Evolutionary conservation across 1,139 yeast species (phyloP), one percentile per base, ranked within the genome.

Genomic region (Magnusiomyces starmeri): DNA sequence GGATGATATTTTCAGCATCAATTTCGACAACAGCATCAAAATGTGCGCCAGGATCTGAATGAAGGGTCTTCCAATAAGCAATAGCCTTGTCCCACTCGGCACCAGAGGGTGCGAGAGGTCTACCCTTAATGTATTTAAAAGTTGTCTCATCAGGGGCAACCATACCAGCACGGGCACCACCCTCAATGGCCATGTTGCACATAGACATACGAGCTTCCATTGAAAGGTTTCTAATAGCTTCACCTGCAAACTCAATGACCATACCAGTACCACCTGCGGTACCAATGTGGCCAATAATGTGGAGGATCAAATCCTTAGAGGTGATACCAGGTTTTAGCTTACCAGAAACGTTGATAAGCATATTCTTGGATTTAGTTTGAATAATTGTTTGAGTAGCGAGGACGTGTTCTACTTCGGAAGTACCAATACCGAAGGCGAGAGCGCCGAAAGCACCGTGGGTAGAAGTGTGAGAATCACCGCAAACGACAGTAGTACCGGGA

Each of bases 181-280:
- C 98, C 74, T 92, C 98, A 63, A 92, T 90, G 46, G 97, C 83
- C 98, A 92, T 92, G 70, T 92, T 92, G 78, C 98, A 92, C 74
- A 92, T 92, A 50, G 97, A 89, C 98, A 92, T 92, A 73, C 98
- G 82, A n/a, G 97, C 97, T 73, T 92, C 98, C 92, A 92, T 88
- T 35, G 95, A 82, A 57, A 92, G 78, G 57, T 77, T 79, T 68
- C 85, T 87, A 62, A 92, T 88, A 54, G 97, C 97, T 60, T 84
- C 81, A 69, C 98, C 98, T 47, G 96, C 94, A 73, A 90, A 92
- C 73, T 92, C 98, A 68, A 92, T 86, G 55, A 92, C 98, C 64
- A 82, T 77, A 53, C 98, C 98, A 54, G 97, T 92, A 74, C 98
- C 98, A 73, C 98, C 98, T 57, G 98, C 98, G 62, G 98, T 92